Base-by-base conservation (phyloP, 371 early-diverging fungal genomes). In the Phascolomyces articulosus region DNA sequence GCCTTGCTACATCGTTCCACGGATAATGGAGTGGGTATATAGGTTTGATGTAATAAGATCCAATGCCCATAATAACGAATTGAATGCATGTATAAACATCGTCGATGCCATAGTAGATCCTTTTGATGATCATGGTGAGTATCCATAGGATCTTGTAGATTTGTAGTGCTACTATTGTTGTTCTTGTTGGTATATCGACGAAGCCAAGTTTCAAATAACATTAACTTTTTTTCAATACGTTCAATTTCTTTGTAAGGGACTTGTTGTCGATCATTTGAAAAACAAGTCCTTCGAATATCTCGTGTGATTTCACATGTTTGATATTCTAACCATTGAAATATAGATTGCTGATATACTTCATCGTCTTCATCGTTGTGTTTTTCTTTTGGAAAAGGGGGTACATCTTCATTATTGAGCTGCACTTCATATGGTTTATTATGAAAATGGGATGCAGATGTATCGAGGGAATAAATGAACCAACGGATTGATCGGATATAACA, bases 31-130 rank as follows among this genome's bases (percentile, higher is more conserved):
- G 76, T 70, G 0, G 82, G 82, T 28, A 81, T 48, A 63, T 76
- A 81, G 18, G 73, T 76, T 41, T 81, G 82, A 58, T 81, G 82
- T 9, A 81, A 63, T 10, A 78, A 26, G n/a, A 81, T 81, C 82
- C 82, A 81, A n/a, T 72, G 77, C 0, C 82, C 82, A 51, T 81
- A 74, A 26, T 74, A 74, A 21, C 73, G 58, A 27, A 81, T 78
- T 64, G 73, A 68, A 40, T 76, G 77, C 58, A 76, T 75, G 47
- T 74, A 78, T 0, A 68, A 11, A 58, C 78, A 78, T 1, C 82
- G 69, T 21, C 58, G 63, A 8, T 70, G 56, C 82, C 82, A 81
- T 26, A 49, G 13, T 38, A 38, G 13, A 4, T 74, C 28, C n/a
- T 65, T 49, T 2, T 58, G 54, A 9, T 58, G 40, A 15, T 58